A percentile compares a stretch with the other conserved stretches of the same genome.
phyloP scores from a whole-genome alignment of 2,329 filamentous ascomycete species.

The Aspergillus intermedius region DNA sequence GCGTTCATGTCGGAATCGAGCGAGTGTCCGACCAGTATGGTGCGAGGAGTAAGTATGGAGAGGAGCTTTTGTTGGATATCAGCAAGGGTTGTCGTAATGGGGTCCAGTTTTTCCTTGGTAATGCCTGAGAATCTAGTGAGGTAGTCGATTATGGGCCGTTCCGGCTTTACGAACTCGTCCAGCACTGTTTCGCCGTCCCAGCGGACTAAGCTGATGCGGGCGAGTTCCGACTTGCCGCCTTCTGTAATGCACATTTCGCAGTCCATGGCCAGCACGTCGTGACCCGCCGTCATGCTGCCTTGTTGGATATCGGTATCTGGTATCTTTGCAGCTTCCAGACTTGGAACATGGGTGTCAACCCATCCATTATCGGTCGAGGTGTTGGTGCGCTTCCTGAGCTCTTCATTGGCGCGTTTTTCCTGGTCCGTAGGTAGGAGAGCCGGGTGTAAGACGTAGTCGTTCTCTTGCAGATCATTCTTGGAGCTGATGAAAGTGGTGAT shows the following conservation, averaged over 20 bases:
- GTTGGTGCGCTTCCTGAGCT: conserved; percentile 46
- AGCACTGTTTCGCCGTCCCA: conserved; percentile 80
- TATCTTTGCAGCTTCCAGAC: conserved; percentile 59
- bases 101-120: conserved; percentile 73
- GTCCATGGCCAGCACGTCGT: conserved; percentile 73
- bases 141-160: conserved; percentile 84
- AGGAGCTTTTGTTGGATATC: conserved; percentile 79
- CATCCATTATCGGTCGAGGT: conserved; percentile 60
- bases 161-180: conserved; percentile 88
- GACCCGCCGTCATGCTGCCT: conserved; percentile 77
- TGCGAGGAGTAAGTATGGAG: conserved; percentile 52
- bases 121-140: conserved; percentile 89
- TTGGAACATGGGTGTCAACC: conserved; percentile 68
- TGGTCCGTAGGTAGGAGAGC: conserved; percentile 57
- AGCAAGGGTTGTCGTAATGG: conserved; percentile 71
- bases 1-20: conserved; percentile 60
- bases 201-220: conserved; percentile 75
- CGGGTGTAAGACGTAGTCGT: conserved; percentile 80
- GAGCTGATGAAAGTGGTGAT: conserved; percentile 73
- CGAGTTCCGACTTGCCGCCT: conserved; percentile 71
- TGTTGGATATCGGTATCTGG: conserved; percentile 66
- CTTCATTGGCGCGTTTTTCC: conserved; percentile 49
- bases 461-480: conserved; percentile 67
- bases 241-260: conserved; percentile 97
- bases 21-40: conserved; percentile 44